Evolutionary conservation across 108 stramenopile genomes (phyloP).

Genomic region (Chaetoceros tenuissimus): DNA sequence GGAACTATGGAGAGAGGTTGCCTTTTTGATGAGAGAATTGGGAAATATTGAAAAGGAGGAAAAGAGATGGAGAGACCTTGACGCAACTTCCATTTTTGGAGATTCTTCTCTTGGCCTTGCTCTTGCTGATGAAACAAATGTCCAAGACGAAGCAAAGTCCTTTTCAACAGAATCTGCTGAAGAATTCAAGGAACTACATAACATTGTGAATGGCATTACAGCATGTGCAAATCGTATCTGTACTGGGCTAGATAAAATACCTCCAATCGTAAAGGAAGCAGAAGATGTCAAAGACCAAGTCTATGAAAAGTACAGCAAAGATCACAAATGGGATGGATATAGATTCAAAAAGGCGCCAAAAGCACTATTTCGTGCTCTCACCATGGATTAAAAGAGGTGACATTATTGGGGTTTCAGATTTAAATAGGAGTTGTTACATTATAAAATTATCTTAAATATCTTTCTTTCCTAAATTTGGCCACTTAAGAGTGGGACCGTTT

Average conservation of each 20-base stretch:
- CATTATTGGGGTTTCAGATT: too few relatives aligned
- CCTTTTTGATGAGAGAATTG: slow-evolving; percentile 28
- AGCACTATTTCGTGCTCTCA: slow-evolving; percentile 19
- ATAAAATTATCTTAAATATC: too few relatives aligned
- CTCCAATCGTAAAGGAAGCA: slow-evolving; percentile 5
- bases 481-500: too few relatives aligned
- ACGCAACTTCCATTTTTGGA: too few relatives aligned
- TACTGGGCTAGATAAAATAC: slow-evolving; percentile 14
- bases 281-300: slow-evolving; percentile 18
- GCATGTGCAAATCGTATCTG: slow-evolving; percentile 31
- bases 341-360: slow-evolving; percentile 25
- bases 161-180: slow-evolving; percentile 4
- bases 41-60: slow-evolving; percentile 37
- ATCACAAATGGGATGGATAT: slow-evolving; percentile 44
- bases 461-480: too few relatives aligned
- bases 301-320: slow-evolving; percentile 28
- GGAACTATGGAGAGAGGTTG: slow-evolving; percentile 37
- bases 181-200: slow-evolving; percentile 1
- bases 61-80: slow-evolving; percentile 18
- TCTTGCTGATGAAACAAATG: too few relatives aligned
- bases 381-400: slow-evolving; percentile 1
- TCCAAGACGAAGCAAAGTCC: slow-evolving; percentile 3
- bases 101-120: too few relatives aligned
- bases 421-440: too few relatives aligned
- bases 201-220: slow-evolving; percentile 25